Evolutionary conservation across 2,329 filamentous ascomycete species (phyloP).

Genomic region (Cadophora malorum): DNA sequence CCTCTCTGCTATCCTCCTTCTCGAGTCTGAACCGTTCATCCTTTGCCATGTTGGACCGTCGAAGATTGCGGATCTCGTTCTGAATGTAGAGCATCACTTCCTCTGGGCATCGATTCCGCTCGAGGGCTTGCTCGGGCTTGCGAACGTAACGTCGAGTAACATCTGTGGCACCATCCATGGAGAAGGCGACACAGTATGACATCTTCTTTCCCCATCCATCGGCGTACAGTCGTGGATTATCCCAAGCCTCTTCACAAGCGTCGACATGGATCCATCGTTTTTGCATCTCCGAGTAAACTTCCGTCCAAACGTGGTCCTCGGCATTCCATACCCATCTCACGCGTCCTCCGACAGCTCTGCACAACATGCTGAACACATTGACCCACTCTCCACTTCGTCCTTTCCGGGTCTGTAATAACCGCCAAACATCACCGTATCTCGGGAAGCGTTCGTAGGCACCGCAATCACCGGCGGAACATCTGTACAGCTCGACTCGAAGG

Average conservation of each 20-base stretch:
- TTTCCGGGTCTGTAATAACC: slow-evolving; percentile 82
- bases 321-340: slow-evolving; percentile 99
- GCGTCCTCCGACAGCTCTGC: slow-evolving; percentile 86
- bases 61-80: slow-evolving; percentile 86
- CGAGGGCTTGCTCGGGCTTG: slow-evolving; percentile 73
- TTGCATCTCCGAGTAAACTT: slow-evolving; percentile 93
- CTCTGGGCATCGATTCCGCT: slow-evolving; percentile 82
- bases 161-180: slow-evolving; percentile 79
- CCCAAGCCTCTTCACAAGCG: slow-evolving; percentile 92
- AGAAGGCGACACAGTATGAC: slow-evolving; percentile 96
- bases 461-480: slow-evolving; percentile 79
- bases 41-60: slow-evolving; percentile 84
- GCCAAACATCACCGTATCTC: slow-evolving; percentile 94
- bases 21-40: slow-evolving; percentile 82
- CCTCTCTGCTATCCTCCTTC: slow-evolving; percentile 79
- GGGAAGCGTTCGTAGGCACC: slow-evolving; percentile 87
- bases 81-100: slow-evolving; percentile 90
- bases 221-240: slow-evolving; percentile 88
- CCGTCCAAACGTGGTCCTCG: slow-evolving; percentile 97
- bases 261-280: slow-evolving; percentile 97
- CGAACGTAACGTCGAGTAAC: slow-evolving; percentile 73
- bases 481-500: slow-evolving; percentile 86
- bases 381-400: slow-evolving; percentile 96
- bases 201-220: slow-evolving; percentile 97
- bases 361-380: slow-evolving; percentile 99